Evolutionary conservation across 495 filamentous ascomycete genomes (phyloP).

Genomic region (Penicillium pulvis): DNA sequence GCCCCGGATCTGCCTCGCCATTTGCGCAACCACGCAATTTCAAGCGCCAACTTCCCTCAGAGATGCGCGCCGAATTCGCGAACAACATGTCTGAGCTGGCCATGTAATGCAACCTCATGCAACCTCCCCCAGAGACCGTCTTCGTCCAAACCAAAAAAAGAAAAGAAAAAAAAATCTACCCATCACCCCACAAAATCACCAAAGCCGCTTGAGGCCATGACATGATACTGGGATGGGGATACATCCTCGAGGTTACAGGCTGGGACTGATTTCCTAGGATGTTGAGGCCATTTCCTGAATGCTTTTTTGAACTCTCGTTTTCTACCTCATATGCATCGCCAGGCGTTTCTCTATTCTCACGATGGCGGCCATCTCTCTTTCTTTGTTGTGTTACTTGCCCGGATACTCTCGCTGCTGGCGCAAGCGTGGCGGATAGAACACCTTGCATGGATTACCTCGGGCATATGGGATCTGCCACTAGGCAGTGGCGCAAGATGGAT

Average conservation of each 20-base stretch:
- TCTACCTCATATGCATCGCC: conserved; percentile 37
- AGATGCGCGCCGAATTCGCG: conserved; percentile 30
- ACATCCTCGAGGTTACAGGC: conserved; percentile 12
- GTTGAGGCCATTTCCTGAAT: conserved; percentile 9
- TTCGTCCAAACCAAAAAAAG: background rate
- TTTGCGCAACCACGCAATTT: conserved; percentile 49
- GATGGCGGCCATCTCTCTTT: conserved; percentile 23
- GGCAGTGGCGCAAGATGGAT: conserved; percentile 33
- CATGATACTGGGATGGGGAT: conserved; percentile 7
- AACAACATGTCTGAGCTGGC: conserved; percentile 1
- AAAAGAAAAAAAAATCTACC: background rate
- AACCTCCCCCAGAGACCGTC: background rate
- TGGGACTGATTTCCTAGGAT: conserved; percentile 19
- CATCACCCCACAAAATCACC: conserved; percentile 1
- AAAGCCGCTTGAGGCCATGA: background rate
- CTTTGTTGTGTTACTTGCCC: conserved; percentile 13
- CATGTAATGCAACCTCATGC: conserved; percentile 9
- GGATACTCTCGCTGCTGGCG: conserved; percentile 13
- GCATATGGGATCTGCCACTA: conserved; percentile 39
- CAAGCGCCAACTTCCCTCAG: conserved; percentile 43
- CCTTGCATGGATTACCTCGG: conserved; percentile 28
- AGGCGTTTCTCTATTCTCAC: conserved; percentile 35
- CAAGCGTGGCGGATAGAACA: conserved; percentile 31
- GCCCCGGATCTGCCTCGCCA: conserved; percentile 44
- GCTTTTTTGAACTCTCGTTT: conserved; percentile 6